phyloP scores from a whole-genome alignment of 2,329 filamentous ascomycete genomes.

The Amauroascus verrucosus region DNA sequence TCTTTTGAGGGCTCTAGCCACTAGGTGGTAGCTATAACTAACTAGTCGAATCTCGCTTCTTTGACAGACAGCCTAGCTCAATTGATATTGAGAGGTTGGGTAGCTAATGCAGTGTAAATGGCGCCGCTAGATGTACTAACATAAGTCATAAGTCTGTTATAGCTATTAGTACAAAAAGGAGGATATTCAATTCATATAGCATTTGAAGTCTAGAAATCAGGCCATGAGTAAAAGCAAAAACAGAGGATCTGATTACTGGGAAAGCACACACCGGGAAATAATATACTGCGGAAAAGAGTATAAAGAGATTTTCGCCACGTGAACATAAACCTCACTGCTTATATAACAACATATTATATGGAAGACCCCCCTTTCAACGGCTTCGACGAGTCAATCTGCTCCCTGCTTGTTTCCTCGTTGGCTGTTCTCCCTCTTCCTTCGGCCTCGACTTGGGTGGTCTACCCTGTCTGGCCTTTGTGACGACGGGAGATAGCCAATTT shows the following conservation, averaged over 20 bases:
- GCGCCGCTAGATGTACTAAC: too few species aligned
- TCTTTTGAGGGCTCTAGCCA: too few species aligned
- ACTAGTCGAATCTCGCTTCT: too few species aligned
- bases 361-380: not conserved
- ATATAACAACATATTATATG: not conserved
- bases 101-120: too few species aligned
- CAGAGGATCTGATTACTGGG: not conserved
- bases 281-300: not conserved
- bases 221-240: too few species aligned
- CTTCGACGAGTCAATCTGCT: not conserved
- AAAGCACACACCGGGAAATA: not conserved
- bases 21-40: too few species aligned
- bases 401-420: not conserved
- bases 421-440: not conserved
- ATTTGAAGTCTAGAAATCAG: not conserved
- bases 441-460: constrained; percentile 1
- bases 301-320: not conserved
- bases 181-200: not conserved
- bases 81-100: too few species aligned
- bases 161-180: too few species aligned
- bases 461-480: not conserved
- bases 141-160: too few species aligned
- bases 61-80: too few species aligned
- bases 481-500: not conserved
- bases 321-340: not conserved